Evolutionary conservation across 768 basidiomycete species (phyloP).

Genomic region (Termitomyces sp.): DNA sequence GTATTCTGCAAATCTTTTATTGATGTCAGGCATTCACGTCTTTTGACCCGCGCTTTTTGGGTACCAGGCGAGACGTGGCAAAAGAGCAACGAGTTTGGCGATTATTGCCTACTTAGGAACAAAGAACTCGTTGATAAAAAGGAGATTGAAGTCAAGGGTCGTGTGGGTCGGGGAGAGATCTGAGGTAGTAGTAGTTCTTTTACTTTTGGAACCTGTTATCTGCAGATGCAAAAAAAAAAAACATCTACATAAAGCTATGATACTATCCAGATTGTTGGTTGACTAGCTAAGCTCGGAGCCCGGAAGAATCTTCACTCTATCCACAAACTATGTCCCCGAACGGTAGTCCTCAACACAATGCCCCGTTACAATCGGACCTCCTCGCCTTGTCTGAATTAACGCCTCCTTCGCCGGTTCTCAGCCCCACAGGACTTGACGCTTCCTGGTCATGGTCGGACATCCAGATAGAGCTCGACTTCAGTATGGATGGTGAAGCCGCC

Average conservation of each 20-base stretch:
- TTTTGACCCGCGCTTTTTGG: conserved; percentile 77
- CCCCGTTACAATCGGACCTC: conserved; percentile 17
- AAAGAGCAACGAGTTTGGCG: conserved; percentile 71
- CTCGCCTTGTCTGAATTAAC: conserved; percentile 31
- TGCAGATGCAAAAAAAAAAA: background rate
- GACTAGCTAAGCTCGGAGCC: background rate
- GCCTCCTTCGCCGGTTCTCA: conserved; percentile 46
- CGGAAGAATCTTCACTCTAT: background rate
- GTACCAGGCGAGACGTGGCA: conserved; percentile 72
- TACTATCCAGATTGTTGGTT: background rate
- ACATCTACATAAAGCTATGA: too few species aligned
- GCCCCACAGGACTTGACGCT: conserved; percentile 29
- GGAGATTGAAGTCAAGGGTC: conserved; percentile 23
- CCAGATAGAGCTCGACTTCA: conserved; percentile 42
- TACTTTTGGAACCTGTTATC: background rate
- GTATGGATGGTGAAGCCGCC: conserved; percentile 2
- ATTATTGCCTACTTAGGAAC: conserved; percentile 86
- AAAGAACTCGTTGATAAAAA: conserved; percentile 35
- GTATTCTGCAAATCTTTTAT: conserved; percentile 82
- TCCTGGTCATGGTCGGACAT: conserved; percentile 45
- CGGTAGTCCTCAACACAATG: background rate
- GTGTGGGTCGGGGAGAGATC: conserved; percentile 10
- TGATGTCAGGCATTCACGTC: conserved; percentile 69
- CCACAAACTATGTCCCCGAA: background rate
- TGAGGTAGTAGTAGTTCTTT: background rate